Base-by-base conservation (phyloP, 1,284 basidiomycete species). In the Vanrija sp. region DNA sequence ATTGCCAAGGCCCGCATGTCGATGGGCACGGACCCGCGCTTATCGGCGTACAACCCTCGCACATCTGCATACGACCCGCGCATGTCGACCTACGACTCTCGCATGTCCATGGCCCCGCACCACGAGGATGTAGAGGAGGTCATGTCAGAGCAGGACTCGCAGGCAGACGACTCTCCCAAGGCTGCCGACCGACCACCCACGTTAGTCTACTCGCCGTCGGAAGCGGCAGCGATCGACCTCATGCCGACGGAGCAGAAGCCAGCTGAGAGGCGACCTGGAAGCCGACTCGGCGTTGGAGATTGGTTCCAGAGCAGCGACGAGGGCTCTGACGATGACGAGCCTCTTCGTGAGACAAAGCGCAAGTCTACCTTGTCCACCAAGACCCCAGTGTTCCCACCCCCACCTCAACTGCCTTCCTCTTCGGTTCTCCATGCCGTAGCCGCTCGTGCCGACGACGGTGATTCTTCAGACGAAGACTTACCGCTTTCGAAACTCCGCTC, bases 401-500 rank as follows among this genome's bases (percentile, higher is more conserved):
- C 31, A 4, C 31, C 31, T 31, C 31, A 31, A 14, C 31, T 31
- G 10, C 31, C 31, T 12, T 31, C 31, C 10, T 31, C 31, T 4
- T 31, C 31, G 31, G 31, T 12, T 4, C 31, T 31, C 7, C 31
- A 31, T 12, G 41, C 19, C 31, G 22, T 16, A 9, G 42, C 38
- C 15, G 25, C 37, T 19, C 38, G 38, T 19, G 46, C 38, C 18
- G 22, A 41, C 16, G 51, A 50, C 16, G 54, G 47, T 6, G 62
- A 61, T 25, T 47, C 47, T 6, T 59, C 56, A 6, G 62, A 61
- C 3, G 63, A 66, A 45, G 66, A 68, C 31, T 57, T 66, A 14
- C 66, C 67, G 4, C 55, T 69, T 9, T 63, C 66, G 3, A 39
- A 53, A 12, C 47, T 67, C n/a, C 49, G 49, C n/a, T 60, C 59